These are phyloP conservation scores for Starmerella geochares DNA, from an alignment of 805 yeast genomes.

Conservation along the genomic window DNA sequence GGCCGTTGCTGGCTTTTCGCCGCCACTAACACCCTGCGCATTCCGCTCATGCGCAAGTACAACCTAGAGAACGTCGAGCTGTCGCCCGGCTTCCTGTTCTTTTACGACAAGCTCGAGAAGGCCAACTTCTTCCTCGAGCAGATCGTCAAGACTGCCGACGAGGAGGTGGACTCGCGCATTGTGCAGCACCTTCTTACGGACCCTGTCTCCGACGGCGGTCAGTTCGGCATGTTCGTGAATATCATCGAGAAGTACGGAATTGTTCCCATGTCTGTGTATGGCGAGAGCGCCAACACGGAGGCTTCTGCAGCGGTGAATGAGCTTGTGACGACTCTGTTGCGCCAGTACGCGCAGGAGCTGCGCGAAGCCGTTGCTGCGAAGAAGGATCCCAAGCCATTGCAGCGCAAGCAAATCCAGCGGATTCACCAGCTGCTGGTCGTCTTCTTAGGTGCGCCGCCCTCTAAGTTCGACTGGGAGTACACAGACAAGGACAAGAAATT, in stretches of 20 bases:
- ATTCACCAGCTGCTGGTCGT: constrained; percentile 56
- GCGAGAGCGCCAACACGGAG: constrained; percentile 55
- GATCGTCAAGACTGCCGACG: constrained; percentile 55
- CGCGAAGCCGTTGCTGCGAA: constrained; percentile 40
- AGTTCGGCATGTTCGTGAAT: constrained; percentile 73
- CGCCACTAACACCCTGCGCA: constrained; percentile 60
- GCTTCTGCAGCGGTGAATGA: constrained; percentile 45
- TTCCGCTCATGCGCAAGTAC: constrained; percentile 50
- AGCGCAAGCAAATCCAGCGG: constrained; percentile 42
- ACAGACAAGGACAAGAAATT: constrained; percentile 53
- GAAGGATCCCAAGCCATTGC: constrained; percentile 34
- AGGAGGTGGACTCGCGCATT: constrained; percentile 58
- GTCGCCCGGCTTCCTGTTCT: constrained; percentile 69
- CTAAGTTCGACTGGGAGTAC: constrained; percentile 64
- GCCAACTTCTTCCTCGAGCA: constrained; percentile 72
- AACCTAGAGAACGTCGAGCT: constrained; percentile 60
- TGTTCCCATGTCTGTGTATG: constrained; percentile 63
- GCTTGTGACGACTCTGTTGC: constrained; percentile 55
- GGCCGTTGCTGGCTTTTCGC: constrained; percentile 92
- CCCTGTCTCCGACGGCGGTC: constrained; percentile 80
- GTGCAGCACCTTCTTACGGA: constrained; percentile 54
- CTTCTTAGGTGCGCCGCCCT: constrained; percentile 72
- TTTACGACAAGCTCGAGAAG: constrained; percentile 79
- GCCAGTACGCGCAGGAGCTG: constrained; percentile 67
- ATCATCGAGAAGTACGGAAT: constrained; percentile 70